These are phyloP conservation scores for Aspergillus asperescens DNA, from an alignment of 495 filamentous ascomycete genomes.

Conservation along the genomic window DNA sequence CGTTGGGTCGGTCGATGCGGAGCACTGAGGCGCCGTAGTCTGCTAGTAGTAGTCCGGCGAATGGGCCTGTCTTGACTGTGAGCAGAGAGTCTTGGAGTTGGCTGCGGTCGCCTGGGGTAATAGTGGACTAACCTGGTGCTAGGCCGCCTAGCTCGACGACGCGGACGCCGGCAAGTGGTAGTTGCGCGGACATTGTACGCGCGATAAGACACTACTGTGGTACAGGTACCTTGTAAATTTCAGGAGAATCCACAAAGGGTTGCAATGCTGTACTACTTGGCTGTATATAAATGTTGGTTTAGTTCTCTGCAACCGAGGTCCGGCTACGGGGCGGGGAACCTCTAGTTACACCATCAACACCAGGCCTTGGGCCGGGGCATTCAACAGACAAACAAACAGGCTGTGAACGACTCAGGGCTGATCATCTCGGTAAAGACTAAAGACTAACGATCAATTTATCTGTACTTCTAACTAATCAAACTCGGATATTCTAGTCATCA, in stretches of 20 bases:
- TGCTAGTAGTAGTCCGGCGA: conserved; percentile 80
- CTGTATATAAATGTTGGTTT: not conserved
- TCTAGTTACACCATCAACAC: not conserved
- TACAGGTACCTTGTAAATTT: not conserved
- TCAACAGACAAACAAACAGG: not conserved
- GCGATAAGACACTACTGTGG: not conserved
- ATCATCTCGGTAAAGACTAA: not conserved
- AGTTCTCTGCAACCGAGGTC: conserved; percentile 30
- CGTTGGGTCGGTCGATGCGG: conserved; percentile 68
- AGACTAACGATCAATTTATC: too few relatives aligned
- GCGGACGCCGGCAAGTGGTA: conserved; percentile 66
- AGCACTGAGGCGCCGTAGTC: conserved; percentile 86
- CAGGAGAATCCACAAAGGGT: not conserved
- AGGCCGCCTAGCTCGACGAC: conserved; percentile 88
- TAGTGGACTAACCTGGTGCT: conserved; percentile 62
- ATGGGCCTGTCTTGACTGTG: conserved; percentile 57
- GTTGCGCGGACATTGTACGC: conserved; percentile 13
- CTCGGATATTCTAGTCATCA: too few relatives aligned
- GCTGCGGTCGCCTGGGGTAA: not conserved
- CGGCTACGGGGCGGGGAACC: conserved; percentile 28
- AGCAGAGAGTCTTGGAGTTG: not conserved
- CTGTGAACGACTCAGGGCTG: not conserved
- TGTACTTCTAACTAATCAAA: conserved; percentile 6
- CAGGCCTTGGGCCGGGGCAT: not conserved
- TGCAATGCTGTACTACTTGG: not conserved